Evolutionary conservation across 1,139 yeast genomes (phyloP), one percentile per base, ranked within the genome.

Genomic region (Arxiozyma slooffiae): DNA sequence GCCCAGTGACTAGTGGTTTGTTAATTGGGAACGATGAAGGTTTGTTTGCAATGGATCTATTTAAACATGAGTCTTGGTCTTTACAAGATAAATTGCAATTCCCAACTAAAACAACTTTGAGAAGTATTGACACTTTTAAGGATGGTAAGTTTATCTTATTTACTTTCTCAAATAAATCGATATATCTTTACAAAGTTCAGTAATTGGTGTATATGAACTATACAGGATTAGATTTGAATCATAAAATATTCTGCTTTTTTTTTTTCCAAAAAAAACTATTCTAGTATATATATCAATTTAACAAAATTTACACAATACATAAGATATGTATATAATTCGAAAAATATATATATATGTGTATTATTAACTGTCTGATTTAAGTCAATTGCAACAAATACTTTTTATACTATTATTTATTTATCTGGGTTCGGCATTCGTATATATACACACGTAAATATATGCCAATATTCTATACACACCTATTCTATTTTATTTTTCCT

Each of bases 11-110:
- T 16, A 59, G 58, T 44, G 92, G 92, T 0, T 53, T 84, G 0
- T 80, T 92, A 83, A 72, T 82, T 0, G 73, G 80, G 47, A 82
- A 88, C 8, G 94, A 85, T 58, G 87, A 81, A 57, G 95, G 94
- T 0, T 55, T 70, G 0, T 64, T 82, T 17, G 92, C 87, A 0
- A 57, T 81, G 9, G 84, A 82, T 60, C 64, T 76, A 23, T 55
- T 58, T 11, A 61, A 63, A 4, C 76, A 75, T 1, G 66, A 63
- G 9, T 69, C 65, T 23, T 65, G 69, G 59, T 50, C 55, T 48
- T 69, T 55, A 34, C 39, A 39, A 16, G 39, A 41, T 24, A 38
- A 41, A 21, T 23, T 41, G 16, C 17, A 34, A 7, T 14, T 42
- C 26, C 23, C 45, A 2, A 8, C 14, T 8, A 30, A 38, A 39